Evolutionary conservation across 2,329 filamentous ascomycete genomes (phyloP).

Genomic region (Neofusicoccum ribis): DNA sequence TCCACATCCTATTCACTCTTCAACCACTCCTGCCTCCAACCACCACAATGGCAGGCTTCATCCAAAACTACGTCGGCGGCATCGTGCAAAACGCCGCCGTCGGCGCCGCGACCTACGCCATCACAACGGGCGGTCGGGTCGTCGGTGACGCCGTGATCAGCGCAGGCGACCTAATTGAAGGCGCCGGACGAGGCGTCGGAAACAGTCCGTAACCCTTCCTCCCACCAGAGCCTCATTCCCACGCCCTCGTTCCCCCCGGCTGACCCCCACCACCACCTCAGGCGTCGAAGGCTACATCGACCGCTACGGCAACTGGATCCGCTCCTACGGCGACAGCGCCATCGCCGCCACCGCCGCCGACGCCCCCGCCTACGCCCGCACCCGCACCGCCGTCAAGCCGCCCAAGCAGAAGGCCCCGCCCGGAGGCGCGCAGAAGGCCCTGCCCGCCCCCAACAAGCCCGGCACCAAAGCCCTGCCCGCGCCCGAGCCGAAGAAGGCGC

Average conservation of each 20-base stretch:
- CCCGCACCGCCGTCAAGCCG: neutral
- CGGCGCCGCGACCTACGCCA: slow-evolving; percentile 19
- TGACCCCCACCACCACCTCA: neutral
- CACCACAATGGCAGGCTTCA: slow-evolving; percentile 12
- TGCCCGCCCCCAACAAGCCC: neutral
- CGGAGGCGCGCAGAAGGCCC: neutral
- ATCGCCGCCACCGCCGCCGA: neutral
- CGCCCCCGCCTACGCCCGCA: neutral
- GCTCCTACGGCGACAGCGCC: slow-evolving; percentile 16
- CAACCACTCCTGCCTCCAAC: neutral
- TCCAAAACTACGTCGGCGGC: slow-evolving; percentile 10
- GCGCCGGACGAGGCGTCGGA: slow-evolving; percentile 7
- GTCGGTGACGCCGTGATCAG: slow-evolving; percentile 20
- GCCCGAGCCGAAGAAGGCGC: neutral
- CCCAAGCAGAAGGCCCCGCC: neutral
- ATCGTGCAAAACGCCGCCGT: slow-evolving; percentile 16
- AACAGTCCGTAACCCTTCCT: neutral
- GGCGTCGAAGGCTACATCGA: slow-evolving; percentile 21
- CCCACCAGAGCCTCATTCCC: neutral
- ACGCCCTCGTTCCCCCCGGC: neutral
- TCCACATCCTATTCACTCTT: neutral
- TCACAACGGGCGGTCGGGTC: slow-evolving; percentile 18
- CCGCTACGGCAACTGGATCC: slow-evolving; percentile 21
- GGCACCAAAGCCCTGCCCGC: neutral
- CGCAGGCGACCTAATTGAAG: slow-evolving; percentile 19